These are phyloP conservation scores for Aspergillus ostianus DNA, from an alignment of 495 filamentous ascomycete species.

Conservation along the genomic window DNA sequence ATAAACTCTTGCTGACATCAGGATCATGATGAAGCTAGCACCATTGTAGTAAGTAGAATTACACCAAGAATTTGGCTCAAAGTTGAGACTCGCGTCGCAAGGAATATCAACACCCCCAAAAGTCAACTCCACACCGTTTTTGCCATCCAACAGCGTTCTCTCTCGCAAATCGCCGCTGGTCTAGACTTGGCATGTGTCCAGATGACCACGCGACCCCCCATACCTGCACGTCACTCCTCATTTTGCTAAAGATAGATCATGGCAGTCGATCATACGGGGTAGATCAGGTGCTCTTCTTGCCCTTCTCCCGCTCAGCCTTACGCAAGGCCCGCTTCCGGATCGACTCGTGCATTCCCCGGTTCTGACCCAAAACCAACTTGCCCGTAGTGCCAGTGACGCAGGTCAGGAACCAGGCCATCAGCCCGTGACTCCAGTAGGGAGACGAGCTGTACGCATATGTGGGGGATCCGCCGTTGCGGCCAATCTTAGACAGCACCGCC, in stretches of 20 bases:
- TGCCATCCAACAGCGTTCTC: neutral
- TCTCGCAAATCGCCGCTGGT: neutral
- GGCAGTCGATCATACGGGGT: neutral
- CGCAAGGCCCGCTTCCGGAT: slow-evolving; percentile 86
- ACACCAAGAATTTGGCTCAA: neutral
- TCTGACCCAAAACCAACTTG: slow-evolving; percentile 59
- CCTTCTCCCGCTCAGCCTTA: slow-evolving; percentile 78
- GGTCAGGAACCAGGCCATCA: slow-evolving; percentile 83
- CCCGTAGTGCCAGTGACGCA: slow-evolving; percentile 67
- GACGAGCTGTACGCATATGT: slow-evolving; percentile 77
- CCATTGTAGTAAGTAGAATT: neutral
- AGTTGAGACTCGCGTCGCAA: neutral
- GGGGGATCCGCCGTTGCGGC: slow-evolving; percentile 71
- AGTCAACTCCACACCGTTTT: neutral
- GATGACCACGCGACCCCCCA: neutral
- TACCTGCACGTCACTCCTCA: neutral
- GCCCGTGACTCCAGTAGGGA: slow-evolving; percentile 86
- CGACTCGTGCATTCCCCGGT: slow-evolving; percentile 76
- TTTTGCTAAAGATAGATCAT: neutral
- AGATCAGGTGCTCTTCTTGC: slow-evolving; percentile 44
- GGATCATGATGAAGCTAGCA: neutral
- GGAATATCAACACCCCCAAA: neutral
- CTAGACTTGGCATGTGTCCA: neutral
- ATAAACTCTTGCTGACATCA: neutral
- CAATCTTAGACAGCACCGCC: slow-evolving; percentile 76